These are phyloP conservation scores for Copromyces sp. DNA, from an alignment of 495 filamentous ascomycete genomes.

Conservation along the genomic window DNA sequence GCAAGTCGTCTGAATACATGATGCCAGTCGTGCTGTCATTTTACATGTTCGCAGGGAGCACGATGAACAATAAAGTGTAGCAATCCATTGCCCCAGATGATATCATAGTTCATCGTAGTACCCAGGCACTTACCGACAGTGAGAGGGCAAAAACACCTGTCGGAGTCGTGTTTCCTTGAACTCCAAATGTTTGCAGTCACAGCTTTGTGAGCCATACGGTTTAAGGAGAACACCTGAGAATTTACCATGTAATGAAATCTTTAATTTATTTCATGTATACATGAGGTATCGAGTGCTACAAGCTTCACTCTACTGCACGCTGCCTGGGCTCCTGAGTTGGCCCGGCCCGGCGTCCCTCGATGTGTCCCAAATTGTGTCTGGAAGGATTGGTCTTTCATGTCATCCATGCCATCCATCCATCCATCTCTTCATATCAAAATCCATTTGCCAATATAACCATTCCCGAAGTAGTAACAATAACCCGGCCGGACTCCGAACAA, in stretches of 20 bases:
- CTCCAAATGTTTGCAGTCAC: background rate
- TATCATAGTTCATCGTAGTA: background rate
- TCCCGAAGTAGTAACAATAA: background rate
- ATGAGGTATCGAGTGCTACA: background rate
- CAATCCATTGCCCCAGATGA: background rate
- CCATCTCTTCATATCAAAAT: background rate
- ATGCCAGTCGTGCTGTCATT: background rate
- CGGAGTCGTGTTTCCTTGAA: background rate
- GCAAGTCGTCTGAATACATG: background rate
- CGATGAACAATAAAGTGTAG: background rate
- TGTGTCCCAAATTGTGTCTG: background rate
- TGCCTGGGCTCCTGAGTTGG: background rate
- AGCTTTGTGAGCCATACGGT: background rate
- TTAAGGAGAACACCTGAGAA: background rate
- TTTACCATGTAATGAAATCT: background rate
- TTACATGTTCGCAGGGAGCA: background rate
- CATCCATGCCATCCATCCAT: background rate
- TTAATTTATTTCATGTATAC: background rate
- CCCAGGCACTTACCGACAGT: background rate
- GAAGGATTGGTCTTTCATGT: background rate
- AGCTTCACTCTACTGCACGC: background rate
- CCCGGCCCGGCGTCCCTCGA: background rate
- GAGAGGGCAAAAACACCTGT: background rate
- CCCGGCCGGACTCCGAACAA: background rate
- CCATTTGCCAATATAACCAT: background rate